Base-by-base conservation (phyloP, 2,329 filamentous ascomycete species). In the Neonectria sp. region DNA sequence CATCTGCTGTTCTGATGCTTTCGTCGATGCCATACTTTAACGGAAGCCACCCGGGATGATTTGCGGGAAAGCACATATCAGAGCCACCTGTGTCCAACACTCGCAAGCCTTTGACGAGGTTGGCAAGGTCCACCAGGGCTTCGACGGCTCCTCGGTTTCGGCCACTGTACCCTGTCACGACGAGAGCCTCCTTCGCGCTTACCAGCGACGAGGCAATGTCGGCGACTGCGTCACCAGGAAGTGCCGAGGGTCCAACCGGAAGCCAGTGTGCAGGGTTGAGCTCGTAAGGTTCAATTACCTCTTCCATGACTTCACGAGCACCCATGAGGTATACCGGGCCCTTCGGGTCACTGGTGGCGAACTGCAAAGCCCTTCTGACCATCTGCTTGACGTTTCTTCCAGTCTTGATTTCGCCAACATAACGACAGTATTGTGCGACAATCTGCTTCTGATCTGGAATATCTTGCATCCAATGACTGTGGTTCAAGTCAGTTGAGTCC, bases 51-150 rank as follows among this genome's bases (percentile, higher is more conserved):
- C 82, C 88, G 2, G 86, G 88, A 73, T 94, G 92, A 66, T 91
- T 84, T 1, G 88, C 90, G 0, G 92, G 92, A 79, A 94, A 94
- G 75, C 90, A 93, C 92, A 95, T 93, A 76, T 95, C 92, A 76
- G 90, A 92, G 53, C 92, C 92, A 45, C 91, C 92, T 1, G 91
- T 92, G 77, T 95, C 92, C 6, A 95, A 82, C 2, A 95, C 91
- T 4, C 90, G 85, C 43, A 95, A 77, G 0, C 90, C 90, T 73
- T 89, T 90, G 48, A 95, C 83, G 0, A 86, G 86, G 73, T 93
- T 82, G 4, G 92, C 91, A 31, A 95, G 81, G 60, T 88, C 83
- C 0, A 93, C 91, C 24, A 95, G 81, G 7, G 88, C 88, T 0
- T 75, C 80, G 0, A 91, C 88, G 3, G 88, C 79, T 17, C 81